Evolutionary conservation across 2,329 filamentous ascomycete genomes (phyloP), one percentile per base, ranked within the genome.

Genomic region (Dothideomycetidae sp.): DNA sequence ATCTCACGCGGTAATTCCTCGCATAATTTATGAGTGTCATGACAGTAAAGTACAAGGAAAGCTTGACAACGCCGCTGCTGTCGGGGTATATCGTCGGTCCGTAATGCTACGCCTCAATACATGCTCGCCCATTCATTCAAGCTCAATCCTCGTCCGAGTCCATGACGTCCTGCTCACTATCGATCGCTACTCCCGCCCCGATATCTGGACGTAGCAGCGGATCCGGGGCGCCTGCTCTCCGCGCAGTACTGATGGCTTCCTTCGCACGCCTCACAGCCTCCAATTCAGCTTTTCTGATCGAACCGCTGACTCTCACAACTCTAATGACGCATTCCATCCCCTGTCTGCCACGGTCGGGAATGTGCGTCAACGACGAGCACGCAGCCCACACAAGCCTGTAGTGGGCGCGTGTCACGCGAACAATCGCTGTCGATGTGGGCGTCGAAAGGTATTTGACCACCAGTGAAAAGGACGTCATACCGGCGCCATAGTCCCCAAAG

Each of bases 381-480:
- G 85, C 82, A 0, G 85, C 78, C 90, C 90, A 98, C 3, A 93
- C 77, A 44, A 94, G 71, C 32, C 83, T 73, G 55, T 86, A 92
- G 47, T 93, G 78, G 11, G 77, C 75, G 40, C 90, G 76, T 3
- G 82, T 75, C 46, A 86, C 83, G 44, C 81, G 75, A 28, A 98
- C 67, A 42, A 98, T 98, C 38, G 88, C 84, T 1, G 88, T 98
- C 4, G 83, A 93, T 0, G 90, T 98, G n/a, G 85, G 81, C 3
- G 76, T 68, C 1, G 85, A 93, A 36, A 92, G 69, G 57, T 98
- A 98, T 65, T 93, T 93, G 37, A 98, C 83, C 88, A 46, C 40
- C 11, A 38, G 12, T 1, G 28, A 76, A 2, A 73, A 71, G 10
- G 76, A 72, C 1, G 84, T 66, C 36, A 78, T 74, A 1, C 86